These are phyloP conservation scores for Kwoniella shivajii DNA, from an alignment of 1,284 basidiomycete genomes.

Conservation along the genomic window DNA sequence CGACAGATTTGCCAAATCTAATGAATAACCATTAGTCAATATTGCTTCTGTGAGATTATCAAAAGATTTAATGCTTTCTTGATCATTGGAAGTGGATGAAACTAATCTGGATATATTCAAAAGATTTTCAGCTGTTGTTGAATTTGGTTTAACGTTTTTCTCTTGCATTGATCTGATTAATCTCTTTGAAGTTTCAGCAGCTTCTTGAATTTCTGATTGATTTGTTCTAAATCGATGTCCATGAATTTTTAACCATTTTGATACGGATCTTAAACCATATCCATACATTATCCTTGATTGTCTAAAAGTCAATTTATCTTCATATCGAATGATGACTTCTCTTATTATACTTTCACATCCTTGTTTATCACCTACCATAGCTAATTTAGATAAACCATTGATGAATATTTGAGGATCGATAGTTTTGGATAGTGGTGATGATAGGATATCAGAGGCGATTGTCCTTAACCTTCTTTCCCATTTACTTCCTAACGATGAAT, in stretches of 20 bases:
- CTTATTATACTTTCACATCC: constrained; percentile 19
- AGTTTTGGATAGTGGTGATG: background rate
- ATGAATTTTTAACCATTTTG: constrained; percentile 16
- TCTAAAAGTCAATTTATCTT: background rate
- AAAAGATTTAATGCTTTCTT: constrained; percentile 4
- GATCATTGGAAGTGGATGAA: background rate
- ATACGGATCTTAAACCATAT: constrained; percentile 7
- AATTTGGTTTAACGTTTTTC: constrained; percentile 4
- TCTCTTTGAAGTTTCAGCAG: constrained; percentile 1
- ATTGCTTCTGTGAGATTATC: constrained; percentile 9
- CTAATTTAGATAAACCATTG: constrained; percentile 10
- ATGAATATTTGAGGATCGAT: constrained; percentile 10
- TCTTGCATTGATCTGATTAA: constrained; percentile 16
- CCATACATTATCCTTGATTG: constrained; percentile 13
- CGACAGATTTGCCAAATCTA: constrained; percentile 3
- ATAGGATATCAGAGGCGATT: constrained; percentile 16
- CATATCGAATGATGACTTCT: constrained; percentile 15
- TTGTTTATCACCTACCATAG: constrained; percentile 14
- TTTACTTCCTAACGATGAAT: constrained; percentile 6
- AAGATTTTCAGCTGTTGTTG: constrained; percentile 13
- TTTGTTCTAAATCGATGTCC: constrained; percentile 7
- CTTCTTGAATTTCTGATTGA: constrained; percentile 9
- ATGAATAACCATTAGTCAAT: constrained; percentile 14
- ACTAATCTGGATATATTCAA: constrained; percentile 13
- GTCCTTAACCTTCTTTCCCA: constrained; percentile 18